phyloP scores from a whole-genome alignment of 225 moss, liverwort and hornwort species.

The Physcomitrium patens region DNA sequence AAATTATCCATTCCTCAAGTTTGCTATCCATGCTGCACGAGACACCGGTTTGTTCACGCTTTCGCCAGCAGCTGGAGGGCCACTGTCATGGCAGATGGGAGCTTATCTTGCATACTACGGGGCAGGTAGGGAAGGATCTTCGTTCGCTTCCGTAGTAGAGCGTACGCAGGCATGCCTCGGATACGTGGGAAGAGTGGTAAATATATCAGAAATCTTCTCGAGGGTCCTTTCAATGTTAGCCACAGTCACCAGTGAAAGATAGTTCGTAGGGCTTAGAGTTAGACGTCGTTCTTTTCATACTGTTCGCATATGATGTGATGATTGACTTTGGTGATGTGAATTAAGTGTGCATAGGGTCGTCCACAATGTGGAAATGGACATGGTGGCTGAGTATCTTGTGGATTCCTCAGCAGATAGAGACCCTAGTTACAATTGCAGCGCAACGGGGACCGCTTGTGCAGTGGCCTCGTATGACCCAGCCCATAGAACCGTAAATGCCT shows the following conservation, averaged over 20 bases:
- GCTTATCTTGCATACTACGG: constrained; percentile 65
- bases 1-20: constrained; percentile 30
- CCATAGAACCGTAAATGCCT: background rate
- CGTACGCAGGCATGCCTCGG: constrained; percentile 48
- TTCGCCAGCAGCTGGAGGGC: constrained; percentile 46
- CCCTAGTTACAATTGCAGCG: constrained; percentile 45
- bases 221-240: constrained; percentile 37
- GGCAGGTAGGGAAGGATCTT: constrained; percentile 6
- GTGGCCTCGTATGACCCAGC: constrained; percentile 50
- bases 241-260: no score
- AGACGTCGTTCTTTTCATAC: background rate
- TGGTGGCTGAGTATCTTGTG: constrained; percentile 45
- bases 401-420: constrained; percentile 1
- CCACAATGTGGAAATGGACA: constrained; percentile 70
- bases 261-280: background rate
- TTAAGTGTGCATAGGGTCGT: constrained; percentile 24
- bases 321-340: background rate
- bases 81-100: constrained; percentile 50
- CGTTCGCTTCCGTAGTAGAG: constrained; percentile 33
- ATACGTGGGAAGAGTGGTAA: constrained; percentile 54
- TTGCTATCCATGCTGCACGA: constrained; percentile 37
- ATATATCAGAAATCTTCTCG: constrained; percentile 48
- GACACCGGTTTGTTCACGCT: constrained; percentile 48
- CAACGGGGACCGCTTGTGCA: constrained; percentile 19
- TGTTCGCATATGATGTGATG: background rate